Evolutionary conservation across 768 basidiomycete genomes (phyloP).

Genomic region (Pisolithus tinctorius): DNA sequence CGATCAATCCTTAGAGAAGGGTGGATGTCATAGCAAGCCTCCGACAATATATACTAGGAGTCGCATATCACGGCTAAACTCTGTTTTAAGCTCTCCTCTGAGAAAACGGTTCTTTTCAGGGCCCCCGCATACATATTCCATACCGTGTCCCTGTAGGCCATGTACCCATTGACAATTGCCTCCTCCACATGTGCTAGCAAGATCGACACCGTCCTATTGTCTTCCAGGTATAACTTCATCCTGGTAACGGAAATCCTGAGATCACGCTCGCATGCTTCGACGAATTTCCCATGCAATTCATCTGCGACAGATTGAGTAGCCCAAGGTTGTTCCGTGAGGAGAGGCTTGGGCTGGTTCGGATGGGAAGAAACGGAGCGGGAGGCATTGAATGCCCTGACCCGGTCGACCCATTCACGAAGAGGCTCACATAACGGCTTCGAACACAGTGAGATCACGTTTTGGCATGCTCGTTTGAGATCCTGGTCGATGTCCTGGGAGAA

Average conservation of each 20-base stretch:
- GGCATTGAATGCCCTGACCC: conserved; percentile 32
- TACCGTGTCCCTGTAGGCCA: conserved; percentile 60
- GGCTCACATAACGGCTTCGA: conserved; percentile 51
- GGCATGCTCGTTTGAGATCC: conserved; percentile 78
- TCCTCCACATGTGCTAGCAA: conserved; percentile 73
- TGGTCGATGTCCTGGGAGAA: conserved; percentile 74
- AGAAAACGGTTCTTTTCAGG: conserved; percentile 28
- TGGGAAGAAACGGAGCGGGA: conserved; percentile 17
- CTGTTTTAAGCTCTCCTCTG: conserved; percentile 33
- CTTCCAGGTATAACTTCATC: conserved; percentile 73
- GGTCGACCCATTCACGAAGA: conserved; percentile 57
- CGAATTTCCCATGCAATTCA: conserved; percentile 49
- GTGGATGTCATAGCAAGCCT: neutral
- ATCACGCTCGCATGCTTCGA: conserved; percentile 46
- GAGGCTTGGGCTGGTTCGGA: conserved; percentile 13
- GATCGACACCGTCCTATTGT: conserved; percentile 70
- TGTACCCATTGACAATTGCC: conserved; percentile 68
- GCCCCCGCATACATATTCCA: conserved; percentile 40
- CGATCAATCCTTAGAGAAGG: neutral
- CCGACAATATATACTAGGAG: conserved; percentile 2
- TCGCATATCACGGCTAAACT: conserved; percentile 33
- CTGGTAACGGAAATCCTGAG: conserved; percentile 48
- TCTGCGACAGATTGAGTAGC: conserved; percentile 45
- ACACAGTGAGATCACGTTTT: conserved; percentile 68
- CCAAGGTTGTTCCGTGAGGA: conserved; percentile 38